A percentile compares a stretch with the other conserved stretches of the same genome.
These are phyloP conservation scores for Rhynchosporium secalis DNA, from an alignment of 2,329 filamentous ascomycete species.

Conservation along the genomic window DNA sequence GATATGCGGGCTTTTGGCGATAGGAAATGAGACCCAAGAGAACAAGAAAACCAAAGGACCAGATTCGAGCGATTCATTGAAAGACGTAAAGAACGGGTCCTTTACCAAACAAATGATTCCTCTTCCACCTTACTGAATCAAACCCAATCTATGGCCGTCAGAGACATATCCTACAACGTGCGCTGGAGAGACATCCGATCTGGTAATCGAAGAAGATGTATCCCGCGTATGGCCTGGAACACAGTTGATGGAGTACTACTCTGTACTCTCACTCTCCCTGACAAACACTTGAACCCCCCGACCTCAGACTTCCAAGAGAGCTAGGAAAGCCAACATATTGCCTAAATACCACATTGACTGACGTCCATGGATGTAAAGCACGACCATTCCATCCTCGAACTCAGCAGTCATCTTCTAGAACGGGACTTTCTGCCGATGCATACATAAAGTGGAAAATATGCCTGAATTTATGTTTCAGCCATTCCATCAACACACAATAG, in stretches of 20 bases:
- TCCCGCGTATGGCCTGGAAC: neutral
- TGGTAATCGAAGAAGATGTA: neutral
- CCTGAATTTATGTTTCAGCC: constrained; percentile 39
- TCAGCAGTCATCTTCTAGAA: constrained; percentile 20
- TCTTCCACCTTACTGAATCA: neutral
- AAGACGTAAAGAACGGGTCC: neutral
- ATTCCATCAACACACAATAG: neutral
- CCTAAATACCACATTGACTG: neutral
- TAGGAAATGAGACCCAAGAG: neutral
- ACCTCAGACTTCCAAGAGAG: neutral
- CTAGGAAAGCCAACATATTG: neutral
- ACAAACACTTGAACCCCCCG: neutral
- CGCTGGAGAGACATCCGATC: too few species aligned
- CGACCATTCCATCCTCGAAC: neutral
- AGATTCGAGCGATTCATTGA: neutral
- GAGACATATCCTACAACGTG: neutral
- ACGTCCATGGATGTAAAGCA: neutral
- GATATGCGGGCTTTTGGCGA: neutral
- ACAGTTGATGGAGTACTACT: neutral
- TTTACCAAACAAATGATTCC: neutral
- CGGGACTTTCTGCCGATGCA: constrained; percentile 61
- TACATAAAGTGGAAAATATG: constrained; percentile 65
- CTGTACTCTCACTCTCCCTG: neutral
- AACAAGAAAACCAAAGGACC: neutral
- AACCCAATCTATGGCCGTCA: neutral